Conservation (phyloP, 208 protist species). For the Angomonas desouzai region DNA sequence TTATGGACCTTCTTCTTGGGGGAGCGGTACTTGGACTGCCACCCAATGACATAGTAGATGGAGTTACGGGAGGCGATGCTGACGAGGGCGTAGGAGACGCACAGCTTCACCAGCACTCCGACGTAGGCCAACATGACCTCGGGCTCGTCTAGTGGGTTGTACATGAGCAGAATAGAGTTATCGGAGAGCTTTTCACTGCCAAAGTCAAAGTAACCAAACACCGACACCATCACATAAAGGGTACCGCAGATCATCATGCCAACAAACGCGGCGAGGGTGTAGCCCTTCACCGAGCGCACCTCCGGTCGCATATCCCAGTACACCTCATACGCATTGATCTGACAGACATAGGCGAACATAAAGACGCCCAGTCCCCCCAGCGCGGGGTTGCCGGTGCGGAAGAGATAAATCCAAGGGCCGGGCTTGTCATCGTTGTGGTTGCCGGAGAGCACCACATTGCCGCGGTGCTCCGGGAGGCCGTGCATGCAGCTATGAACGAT, state of each 20-base stretch:
- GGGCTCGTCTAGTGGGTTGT: constrained; percentile 40
- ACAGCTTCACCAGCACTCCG: constrained; percentile 57
- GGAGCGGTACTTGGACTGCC: constrained; percentile 33
- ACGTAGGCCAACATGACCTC: constrained; percentile 42
- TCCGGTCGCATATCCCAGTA: constrained; percentile 31
- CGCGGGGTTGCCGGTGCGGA: constrained; percentile 38
- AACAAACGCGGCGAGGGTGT: constrained; percentile 35
- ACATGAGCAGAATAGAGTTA: constrained; percentile 51
- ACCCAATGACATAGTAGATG: constrained; percentile 49
- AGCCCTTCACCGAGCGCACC: constrained; percentile 21
- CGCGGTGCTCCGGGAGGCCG: constrained; percentile 18
- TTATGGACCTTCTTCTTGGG: constrained; percentile 1
- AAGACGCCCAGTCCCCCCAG: constrained; percentile 39
- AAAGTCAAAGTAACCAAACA: constrained; percentile 77
- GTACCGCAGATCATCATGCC: constrained; percentile 48
- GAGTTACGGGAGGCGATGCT: constrained; percentile 43
- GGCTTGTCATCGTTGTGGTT: constrained; percentile 14
- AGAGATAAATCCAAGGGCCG: constrained; percentile 30
- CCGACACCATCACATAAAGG: constrained; percentile 43
- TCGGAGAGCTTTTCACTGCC: constrained; percentile 19
- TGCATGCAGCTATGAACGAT: constrained; percentile 34
- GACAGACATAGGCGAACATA: constrained; percentile 62
- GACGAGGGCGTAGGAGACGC: constrained; percentile 47
- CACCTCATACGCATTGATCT: constrained; percentile 51
- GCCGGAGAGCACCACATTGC: constrained; percentile 21